Evolutionary conservation across 1,284 basidiomycete genomes (phyloP).

Genomic region (Fomitiporia mediterranea): DNA sequence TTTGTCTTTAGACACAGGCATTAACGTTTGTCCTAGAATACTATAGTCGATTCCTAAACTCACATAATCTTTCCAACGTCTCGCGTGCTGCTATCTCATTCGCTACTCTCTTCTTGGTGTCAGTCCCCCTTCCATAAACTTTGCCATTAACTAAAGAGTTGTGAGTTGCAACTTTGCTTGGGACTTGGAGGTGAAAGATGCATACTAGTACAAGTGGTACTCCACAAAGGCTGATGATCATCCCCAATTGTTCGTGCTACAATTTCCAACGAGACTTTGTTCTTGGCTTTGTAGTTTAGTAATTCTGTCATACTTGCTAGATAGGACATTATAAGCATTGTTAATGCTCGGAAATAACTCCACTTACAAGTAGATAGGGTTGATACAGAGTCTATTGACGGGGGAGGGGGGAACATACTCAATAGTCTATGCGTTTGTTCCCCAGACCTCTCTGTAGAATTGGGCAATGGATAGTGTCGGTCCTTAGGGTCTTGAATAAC

Average conservation of each 20-base stretch:
- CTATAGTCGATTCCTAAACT: neutral
- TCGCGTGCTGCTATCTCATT: neutral
- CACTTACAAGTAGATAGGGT: too few species aligned
- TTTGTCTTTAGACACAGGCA: neutral
- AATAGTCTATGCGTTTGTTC: too few species aligned
- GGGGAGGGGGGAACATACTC: too few species aligned
- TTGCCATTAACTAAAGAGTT: conserved; percentile 2
- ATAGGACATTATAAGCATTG: neutral
- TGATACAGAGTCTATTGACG: too few species aligned
- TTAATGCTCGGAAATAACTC: neutral
- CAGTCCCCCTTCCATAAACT: neutral
- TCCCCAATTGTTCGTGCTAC: neutral
- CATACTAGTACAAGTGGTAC: neutral
- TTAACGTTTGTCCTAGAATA: neutral
- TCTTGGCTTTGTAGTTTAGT: neutral
- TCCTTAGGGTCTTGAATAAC: too few species aligned
- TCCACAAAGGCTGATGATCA: neutral
- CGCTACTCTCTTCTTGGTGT: conserved; percentile 1
- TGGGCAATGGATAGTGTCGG: too few species aligned
- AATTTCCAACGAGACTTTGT: neutral
- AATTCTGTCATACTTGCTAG: conserved; percentile 1
- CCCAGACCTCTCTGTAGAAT: too few species aligned
- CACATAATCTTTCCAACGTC: neutral
- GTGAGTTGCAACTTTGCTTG: too few species aligned
- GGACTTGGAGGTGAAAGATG: neutral